Evolutionary conservation across 2,329 filamentous ascomycete species (phyloP), one percentile per base, ranked within the genome.

Genomic region (Aspergillus jensenii): DNA sequence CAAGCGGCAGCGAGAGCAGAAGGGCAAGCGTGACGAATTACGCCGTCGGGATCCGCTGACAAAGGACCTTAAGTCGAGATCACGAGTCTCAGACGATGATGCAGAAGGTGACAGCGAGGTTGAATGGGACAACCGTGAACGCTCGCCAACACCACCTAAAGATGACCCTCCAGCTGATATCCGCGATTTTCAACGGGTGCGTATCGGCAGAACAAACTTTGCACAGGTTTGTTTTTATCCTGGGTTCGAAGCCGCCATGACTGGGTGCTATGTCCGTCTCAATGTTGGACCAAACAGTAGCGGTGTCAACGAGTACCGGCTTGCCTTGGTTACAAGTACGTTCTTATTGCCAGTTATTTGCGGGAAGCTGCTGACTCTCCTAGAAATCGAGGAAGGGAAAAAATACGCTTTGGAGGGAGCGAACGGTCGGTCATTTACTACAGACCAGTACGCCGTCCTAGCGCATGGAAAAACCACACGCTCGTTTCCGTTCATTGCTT

Each of bases 191-290:
- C 90, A 98, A 70, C 86, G 90, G 51, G 86, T 93, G 53, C 87
- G 91, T 57, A 84, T 99, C 58, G 91, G 93, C 50, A 86, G 95
- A 61, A 89, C 85, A 65, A 90, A 92, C 69, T 96, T 99, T 73
- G 89, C 90, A 6, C 87, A 93, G 68, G 89, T 96, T 55, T 97
- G 92, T 81, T 96, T 96, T 78, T 93, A 93, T 66, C 95, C 95
- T 11, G 88, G 88, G 4, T 97, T 99, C 65, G 90, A 96, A 56
- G 79, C 89, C 8, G 84, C 89, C 31, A 90, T 97, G 67, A 86
- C 82, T 15, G 91, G 91, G 52, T 96, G 92, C 74, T 99, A 90
- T 72, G 88, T 89, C 39, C 90, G 95, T 52, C 86, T 98, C 63
- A 90, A 88, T 61, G 85, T 97, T 56, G 93, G 93, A 0, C 83